Percentiles rank a stretch among this genome's conserved stretches.
phyloP scores from a whole-genome alignment of 1,284 basidiomycete species.

The Cutaneotrichosporon daszewskae region DNA sequence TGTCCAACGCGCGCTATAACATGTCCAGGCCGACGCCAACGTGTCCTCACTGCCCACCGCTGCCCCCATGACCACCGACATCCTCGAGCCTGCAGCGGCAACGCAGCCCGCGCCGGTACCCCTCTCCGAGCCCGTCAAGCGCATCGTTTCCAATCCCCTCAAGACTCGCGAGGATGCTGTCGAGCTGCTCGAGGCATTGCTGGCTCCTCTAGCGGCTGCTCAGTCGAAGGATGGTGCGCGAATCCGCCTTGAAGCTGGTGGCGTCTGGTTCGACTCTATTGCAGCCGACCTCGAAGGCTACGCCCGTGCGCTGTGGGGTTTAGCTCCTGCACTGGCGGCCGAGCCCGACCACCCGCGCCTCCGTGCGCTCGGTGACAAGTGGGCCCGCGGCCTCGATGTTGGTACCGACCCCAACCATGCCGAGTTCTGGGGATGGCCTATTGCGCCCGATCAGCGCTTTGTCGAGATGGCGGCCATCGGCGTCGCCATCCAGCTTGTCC shows the following conservation, averaged over 20 bases:
- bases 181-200: constrained; percentile 16
- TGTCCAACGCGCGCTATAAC: background rate
- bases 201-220: constrained; percentile 15
- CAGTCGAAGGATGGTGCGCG: constrained; percentile 15
- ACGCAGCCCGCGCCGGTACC: background rate
- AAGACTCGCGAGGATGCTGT: constrained; percentile 15
- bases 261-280: constrained; percentile 19
- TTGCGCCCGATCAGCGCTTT: constrained; percentile 22
- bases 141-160: constrained; percentile 19
- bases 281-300: constrained; percentile 25
- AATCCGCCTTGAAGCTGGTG: constrained; percentile 17
- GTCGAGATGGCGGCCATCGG: constrained; percentile 32
- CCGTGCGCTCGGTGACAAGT: constrained; percentile 10
- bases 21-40: too few relatives aligned
- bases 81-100: background rate
- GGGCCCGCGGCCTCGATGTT: constrained; percentile 17
- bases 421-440: constrained; percentile 28
- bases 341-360: constrained; percentile 17
- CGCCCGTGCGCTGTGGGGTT: constrained; percentile 20
- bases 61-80: background rate
- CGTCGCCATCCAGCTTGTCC: constrained; percentile 21
- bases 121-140: constrained; percentile 4
- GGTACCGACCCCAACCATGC: constrained; percentile 16
- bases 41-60: background rate
- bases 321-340: constrained; percentile 16